Evolutionary conservation across 176 grass and related monocot species (phyloP), one percentile per base, ranked within the genome.

Genomic region (Secale cereale): DNA sequence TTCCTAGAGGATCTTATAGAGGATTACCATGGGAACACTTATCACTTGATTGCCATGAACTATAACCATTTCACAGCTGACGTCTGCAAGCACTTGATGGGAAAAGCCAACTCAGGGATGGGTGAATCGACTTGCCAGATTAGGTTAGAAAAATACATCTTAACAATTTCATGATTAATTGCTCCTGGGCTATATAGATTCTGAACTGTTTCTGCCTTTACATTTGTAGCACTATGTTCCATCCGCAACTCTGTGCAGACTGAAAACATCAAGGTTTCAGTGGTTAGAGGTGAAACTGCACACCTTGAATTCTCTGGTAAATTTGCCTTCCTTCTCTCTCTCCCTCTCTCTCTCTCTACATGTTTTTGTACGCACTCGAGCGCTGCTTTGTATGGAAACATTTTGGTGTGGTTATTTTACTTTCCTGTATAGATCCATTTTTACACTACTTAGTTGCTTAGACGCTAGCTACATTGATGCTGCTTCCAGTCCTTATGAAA

Each of bases 61-160:
- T 98, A 91, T 67, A 98, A 94, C 74, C 89, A 98, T 88, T 98
- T 98, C 46, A 98, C 95, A 1, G 86, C 90, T 64, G 92, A 94
- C 43, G 70, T 90, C 48, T 93, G 90, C 87, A 81, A 68, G 52
- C 86, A 52, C 40, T 83, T 94, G 37, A 93, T 82, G 0, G 87
- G 92, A 65, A 65, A 92, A 91, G 54, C 69, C 65, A 57, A 89
- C 86, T 54, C 95, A 92, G 31, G 87, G 92, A 68, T 98, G 95
- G 92, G 95, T 98, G 32, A 98, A 98, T 72, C 81, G 92, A 39
- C 92, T 98, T 48, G 95, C 95, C 35, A 93, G 83, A 93, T 84
- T 98, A 86, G 95, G 95, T 98, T 74, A 33, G 28, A 41, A 35
- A 35, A 35, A 41, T 41, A 41, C 40, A 40, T 72, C 54, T 72